Evolutionary conservation across 768 basidiomycete species (phyloP).

Genomic region (Pluteus cervinus): DNA sequence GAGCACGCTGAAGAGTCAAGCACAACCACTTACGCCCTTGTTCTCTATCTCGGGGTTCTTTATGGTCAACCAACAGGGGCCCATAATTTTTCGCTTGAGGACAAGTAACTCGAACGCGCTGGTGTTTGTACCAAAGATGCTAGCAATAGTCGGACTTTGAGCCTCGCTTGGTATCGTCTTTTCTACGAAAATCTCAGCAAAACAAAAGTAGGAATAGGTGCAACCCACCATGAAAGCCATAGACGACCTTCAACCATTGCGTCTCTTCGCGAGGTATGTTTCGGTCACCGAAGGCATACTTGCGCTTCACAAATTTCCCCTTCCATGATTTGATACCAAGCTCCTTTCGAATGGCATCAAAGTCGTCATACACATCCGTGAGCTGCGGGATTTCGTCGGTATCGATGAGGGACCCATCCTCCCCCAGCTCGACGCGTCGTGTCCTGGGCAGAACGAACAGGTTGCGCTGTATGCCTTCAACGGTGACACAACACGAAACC

Average conservation of each 20-base stretch:
- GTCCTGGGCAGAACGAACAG: conserved; percentile 83
- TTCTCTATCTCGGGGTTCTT: conserved; percentile 69
- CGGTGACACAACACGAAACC: conserved; percentile 82
- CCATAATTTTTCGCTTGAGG: conserved; percentile 96
- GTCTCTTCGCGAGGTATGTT: conserved; percentile 75
- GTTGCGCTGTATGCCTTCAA: conserved; percentile 85
- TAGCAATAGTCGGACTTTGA: conserved; percentile 77
- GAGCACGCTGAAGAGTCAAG: conserved; percentile 2
- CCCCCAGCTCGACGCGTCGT: conserved; percentile 49
- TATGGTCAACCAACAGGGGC: conserved; percentile 93
- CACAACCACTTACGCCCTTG: conserved; percentile 58
- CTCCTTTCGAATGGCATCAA: conserved; percentile 71
- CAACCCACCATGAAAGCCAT: conserved; percentile 74
- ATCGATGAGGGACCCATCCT: conserved; percentile 54
- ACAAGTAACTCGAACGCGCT: conserved; percentile 91
- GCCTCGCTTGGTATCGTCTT: conserved; percentile 67
- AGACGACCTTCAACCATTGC: conserved; percentile 92
- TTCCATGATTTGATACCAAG: conserved; percentile 71
- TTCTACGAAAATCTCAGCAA: conserved; percentile 34
- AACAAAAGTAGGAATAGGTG: not conserved
- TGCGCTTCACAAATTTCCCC: conserved; percentile 80
- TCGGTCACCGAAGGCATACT: conserved; percentile 87
- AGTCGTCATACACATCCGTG: conserved; percentile 75
- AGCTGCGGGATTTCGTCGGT: conserved; percentile 70
- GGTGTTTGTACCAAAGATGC: conserved; percentile 88